Evolutionary conservation across 164 flowering plant species (phyloP).

Genomic region (Berberis thunbergii): DNA sequence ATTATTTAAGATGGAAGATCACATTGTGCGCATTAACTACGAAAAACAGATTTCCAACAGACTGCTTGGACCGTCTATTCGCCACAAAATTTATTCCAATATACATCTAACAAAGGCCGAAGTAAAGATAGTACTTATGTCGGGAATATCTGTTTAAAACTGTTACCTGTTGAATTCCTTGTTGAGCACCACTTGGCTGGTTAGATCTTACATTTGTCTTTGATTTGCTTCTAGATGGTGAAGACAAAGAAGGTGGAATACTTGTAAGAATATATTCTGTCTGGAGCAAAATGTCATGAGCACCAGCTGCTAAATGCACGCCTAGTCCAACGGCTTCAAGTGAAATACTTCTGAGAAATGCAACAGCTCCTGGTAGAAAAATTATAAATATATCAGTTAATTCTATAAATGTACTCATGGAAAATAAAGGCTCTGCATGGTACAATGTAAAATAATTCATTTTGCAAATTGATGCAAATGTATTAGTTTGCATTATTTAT

Average conservation of each 20-base stretch:
- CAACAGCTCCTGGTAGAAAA: conserved; percentile 14
- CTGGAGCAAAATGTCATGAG: conserved; percentile 81
- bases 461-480: no score
- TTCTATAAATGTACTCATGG: no score
- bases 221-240: conserved; percentile 25
- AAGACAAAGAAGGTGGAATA: conserved; percentile 51
- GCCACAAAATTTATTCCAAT: no score
- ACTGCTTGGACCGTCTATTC: no score
- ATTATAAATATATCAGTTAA: no score
- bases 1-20: background rate
- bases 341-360: conserved; percentile 92
- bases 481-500: no score
- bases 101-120: no score
- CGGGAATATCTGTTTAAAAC: background rate
- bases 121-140: no score
- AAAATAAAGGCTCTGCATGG: no score
- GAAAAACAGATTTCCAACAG: no score
- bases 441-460: no score
- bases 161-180: conserved; percentile 73
- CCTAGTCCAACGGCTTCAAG: conserved; percentile 95
- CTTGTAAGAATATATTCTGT: conserved; percentile 69
- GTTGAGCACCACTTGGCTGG: conserved; percentile 83
- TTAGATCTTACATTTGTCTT: conserved; percentile 48
- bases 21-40: no score
- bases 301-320: conserved; percentile 91